phyloP scores from a whole-genome alignment of 2,329 filamentous ascomycete genomes.

The Fusarium burgessii region DNA sequence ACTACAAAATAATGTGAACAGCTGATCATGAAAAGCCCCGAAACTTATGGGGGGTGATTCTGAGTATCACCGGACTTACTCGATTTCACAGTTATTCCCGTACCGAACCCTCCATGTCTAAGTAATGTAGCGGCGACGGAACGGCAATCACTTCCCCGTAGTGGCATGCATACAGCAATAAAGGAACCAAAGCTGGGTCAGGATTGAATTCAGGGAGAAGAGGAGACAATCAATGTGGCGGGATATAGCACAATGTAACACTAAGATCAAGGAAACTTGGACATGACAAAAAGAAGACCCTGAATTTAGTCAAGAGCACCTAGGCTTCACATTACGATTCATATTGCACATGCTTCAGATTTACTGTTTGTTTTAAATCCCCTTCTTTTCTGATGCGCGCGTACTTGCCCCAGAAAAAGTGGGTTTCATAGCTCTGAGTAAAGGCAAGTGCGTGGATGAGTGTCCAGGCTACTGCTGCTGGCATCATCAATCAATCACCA shows the following conservation, averaged over 20 bases:
- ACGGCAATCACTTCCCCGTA: neutral
- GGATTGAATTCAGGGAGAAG: neutral
- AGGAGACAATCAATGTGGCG: neutral
- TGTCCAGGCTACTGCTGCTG: conserved; percentile 46
- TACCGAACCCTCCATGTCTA: neutral
- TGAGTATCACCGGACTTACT: neutral
- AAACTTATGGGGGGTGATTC: conserved; percentile 10
- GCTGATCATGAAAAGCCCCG: conserved; percentile 8
- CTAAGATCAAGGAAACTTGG: neutral
- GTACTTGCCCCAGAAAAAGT: conserved; percentile 34
- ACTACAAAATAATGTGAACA: neutral
- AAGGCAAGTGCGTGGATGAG: conserved; percentile 8
- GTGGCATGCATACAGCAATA: neutral
- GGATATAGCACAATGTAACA: neutral
- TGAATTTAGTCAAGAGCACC: neutral
- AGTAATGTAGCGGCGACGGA: neutral
- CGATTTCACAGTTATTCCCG: neutral
- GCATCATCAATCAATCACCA: conserved; percentile 43
- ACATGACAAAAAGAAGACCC: neutral
- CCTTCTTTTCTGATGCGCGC: neutral
- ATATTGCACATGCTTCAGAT: neutral
- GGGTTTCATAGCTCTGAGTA: conserved; percentile 26
- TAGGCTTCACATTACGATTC: neutral
- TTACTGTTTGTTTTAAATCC: neutral
- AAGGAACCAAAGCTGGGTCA: neutral